Evolutionary conservation across 2,329 filamentous ascomycete species (phyloP).

Genomic region (Fusarium sp.): DNA sequence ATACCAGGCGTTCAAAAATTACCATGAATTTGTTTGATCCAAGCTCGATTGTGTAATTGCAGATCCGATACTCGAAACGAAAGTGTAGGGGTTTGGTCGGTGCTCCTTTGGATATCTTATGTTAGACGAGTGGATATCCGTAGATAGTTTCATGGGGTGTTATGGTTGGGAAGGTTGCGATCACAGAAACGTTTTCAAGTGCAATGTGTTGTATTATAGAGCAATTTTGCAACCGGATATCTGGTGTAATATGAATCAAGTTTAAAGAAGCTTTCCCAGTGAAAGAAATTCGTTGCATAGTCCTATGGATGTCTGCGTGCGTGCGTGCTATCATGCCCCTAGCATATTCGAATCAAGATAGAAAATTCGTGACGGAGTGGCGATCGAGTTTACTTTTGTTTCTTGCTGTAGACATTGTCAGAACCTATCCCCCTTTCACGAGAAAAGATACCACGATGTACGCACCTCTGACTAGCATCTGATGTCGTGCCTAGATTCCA

Average conservation of each 20-base stretch:
- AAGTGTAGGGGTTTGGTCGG: not conserved
- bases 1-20: conserved; percentile 22
- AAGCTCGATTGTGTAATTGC: not conserved
- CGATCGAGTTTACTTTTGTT: conserved; percentile 31
- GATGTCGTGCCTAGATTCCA: conserved; percentile 64
- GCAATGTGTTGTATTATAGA: not conserved
- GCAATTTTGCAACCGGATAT: not conserved
- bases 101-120: not conserved
- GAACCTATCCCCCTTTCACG: not conserved
- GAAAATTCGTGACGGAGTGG: not conserved
- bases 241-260: not conserved
- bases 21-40: not conserved
- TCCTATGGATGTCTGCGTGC: not conserved
- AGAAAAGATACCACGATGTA: not conserved
- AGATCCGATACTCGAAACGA: conserved; percentile 6
- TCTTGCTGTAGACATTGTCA: conserved; percentile 35
- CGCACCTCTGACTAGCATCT: conserved; percentile 32
- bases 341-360: not conserved
- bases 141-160: not conserved
- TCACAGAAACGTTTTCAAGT: not conserved
- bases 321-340: not conserved
- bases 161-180: not conserved
- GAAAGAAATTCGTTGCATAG: not conserved
- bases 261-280: not conserved
- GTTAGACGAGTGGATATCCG: not conserved